Conservation (phyloP, 495 filamentous ascomycete genomes). For the Margaritispora aquatica region DNA sequence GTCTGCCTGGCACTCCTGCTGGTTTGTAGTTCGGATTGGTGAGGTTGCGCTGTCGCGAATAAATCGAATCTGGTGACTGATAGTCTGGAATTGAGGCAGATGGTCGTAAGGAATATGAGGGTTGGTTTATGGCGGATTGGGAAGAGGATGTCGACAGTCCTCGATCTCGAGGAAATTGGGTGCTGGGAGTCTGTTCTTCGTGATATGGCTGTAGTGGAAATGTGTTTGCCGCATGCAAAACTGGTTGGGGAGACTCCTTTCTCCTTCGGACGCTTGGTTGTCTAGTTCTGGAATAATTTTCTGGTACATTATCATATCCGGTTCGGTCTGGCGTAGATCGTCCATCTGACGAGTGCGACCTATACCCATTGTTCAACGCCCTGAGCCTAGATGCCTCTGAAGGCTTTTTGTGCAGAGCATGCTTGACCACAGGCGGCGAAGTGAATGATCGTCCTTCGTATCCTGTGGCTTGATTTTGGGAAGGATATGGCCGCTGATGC, state of each 20-base stretch:
- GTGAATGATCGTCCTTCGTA: conserved; percentile 12
- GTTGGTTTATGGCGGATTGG: conserved; percentile 33
- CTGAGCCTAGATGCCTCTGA: conserved; percentile 25
- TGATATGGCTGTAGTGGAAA: conserved; percentile 25
- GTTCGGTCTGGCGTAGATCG: conserved; percentile 7
- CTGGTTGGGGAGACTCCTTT: conserved; percentile 29
- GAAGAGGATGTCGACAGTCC: conserved; percentile 42
- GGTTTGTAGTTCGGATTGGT: conserved; percentile 14
- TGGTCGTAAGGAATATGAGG: conserved; percentile 23
- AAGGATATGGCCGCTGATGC: conserved; percentile 15
- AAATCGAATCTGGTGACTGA: conserved; percentile 21
- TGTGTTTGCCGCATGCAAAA: conserved; percentile 24
- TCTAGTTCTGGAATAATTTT: conserved; percentile 48
- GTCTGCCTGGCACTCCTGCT: conserved; percentile 10
- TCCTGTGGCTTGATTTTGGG: conserved; percentile 7
- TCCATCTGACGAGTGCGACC: conserved; percentile 18
- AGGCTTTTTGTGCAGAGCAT: conserved; percentile 16
- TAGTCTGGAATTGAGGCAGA: conserved; percentile 24
- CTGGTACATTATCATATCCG: conserved; percentile 12
- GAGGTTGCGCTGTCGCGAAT: conserved; percentile 19
- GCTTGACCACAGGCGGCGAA: conserved; percentile 7
- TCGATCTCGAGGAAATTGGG: conserved; percentile 30
- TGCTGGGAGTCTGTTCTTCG: conserved; percentile 26
- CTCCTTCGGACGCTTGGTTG: conserved; percentile 39
- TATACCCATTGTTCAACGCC: conserved; percentile 24